Conservation (phyloP, 768 basidiomycete species). For the Mycena amicta region DNA sequence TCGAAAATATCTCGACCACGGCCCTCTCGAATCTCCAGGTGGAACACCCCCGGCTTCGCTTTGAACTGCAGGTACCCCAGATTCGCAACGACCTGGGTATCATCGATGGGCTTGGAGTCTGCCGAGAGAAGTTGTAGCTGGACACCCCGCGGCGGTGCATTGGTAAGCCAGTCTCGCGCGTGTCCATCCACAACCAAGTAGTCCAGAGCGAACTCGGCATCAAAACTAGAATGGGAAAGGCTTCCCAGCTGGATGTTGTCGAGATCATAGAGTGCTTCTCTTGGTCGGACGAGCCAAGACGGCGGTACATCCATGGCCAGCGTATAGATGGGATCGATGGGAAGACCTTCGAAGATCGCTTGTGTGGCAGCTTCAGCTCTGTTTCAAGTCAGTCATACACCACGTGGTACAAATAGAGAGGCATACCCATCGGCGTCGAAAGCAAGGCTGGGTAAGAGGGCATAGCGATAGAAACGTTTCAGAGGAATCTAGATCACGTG, state of each 20-base stretch:
- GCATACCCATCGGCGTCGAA: conserved; percentile 78
- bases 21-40: conserved; percentile 80
- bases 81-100: conserved; percentile 93
- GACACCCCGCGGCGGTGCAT: conserved; percentile 82
- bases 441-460: conserved; percentile 51
- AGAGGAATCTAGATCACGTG: conserved; percentile 66
- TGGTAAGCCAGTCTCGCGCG: conserved; percentile 70
- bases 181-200: conserved; percentile 94
- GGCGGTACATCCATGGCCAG: conserved; percentile 89
- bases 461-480: conserved; percentile 91
- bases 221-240: conserved; percentile 64
- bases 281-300: conserved; percentile 92
- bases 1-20: conserved; percentile 78
- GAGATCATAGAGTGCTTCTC: conserved; percentile 86
- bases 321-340: conserved; percentile 88
- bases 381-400: not conserved
- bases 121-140: conserved; percentile 77
- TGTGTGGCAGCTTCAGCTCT: conserved; percentile 58
- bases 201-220: conserved; percentile 85
- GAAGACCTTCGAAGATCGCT: conserved; percentile 71
- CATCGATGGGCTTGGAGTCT: conserved; percentile 59
- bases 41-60: conserved; percentile 86
- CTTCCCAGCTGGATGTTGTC: conserved; percentile 90
- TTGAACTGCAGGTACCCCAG: conserved; percentile 97
- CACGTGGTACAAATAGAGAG: not conserved